Evolutionary conservation across 2,329 filamentous ascomycete species (phyloP).

Genomic region (Ophiostoma perfectum): DNA sequence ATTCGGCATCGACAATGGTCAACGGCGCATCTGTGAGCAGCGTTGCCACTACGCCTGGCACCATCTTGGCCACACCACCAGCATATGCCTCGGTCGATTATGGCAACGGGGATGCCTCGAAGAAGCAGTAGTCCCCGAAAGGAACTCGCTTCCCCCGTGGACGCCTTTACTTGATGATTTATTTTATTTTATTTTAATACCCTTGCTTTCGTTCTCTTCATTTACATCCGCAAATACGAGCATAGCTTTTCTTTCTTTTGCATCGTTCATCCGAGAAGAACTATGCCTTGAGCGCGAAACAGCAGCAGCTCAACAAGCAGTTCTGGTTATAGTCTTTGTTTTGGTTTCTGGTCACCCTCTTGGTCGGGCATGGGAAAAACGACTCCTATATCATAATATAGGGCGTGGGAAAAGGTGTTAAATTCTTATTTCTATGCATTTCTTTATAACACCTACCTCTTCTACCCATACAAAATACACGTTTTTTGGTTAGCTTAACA

Average conservation of each 20-base stretch:
- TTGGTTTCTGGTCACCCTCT: background rate
- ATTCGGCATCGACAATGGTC: background rate
- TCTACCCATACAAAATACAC: background rate
- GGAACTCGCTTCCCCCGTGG: background rate
- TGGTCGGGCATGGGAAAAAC: background rate
- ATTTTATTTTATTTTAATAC: constrained; percentile 7
- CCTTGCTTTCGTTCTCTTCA: background rate
- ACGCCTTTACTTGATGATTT: background rate
- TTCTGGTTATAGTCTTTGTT: background rate
- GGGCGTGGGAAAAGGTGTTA: background rate
- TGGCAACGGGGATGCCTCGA: background rate
- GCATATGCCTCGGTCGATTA: background rate
- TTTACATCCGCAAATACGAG: background rate
- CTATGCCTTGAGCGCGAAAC: background rate
- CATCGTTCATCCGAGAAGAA: background rate
- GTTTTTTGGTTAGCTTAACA: background rate
- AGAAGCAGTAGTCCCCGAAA: background rate
- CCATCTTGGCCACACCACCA: background rate
- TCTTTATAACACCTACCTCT: background rate
- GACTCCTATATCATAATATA: background rate
- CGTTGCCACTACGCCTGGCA: background rate
- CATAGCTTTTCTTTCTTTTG: background rate
- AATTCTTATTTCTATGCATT: background rate
- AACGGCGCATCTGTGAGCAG: constrained; percentile 9
- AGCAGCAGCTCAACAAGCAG: constrained; percentile 1